These are phyloP conservation scores for Cystobasidium pallidum DNA, from an alignment of 1,284 basidiomycete genomes.

Conservation along the genomic window DNA sequence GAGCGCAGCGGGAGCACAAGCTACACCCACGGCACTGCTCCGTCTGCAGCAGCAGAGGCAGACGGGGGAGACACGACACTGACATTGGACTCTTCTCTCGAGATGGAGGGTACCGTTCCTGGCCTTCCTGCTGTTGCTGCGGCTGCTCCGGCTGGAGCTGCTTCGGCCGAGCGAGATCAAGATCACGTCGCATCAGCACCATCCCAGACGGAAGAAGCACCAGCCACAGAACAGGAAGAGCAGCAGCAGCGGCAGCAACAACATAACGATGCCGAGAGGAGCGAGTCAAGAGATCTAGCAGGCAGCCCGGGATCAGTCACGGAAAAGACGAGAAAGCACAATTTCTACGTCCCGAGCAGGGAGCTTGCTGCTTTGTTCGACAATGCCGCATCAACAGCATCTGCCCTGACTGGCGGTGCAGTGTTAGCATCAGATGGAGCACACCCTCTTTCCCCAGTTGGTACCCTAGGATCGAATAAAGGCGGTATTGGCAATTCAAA, in stretches of 20 bases:
- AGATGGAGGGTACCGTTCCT: neutral
- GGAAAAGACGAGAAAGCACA: constrained; percentile 27
- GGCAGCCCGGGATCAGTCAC: constrained; percentile 5
- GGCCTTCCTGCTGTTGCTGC: constrained; percentile 9
- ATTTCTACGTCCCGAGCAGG: constrained; percentile 23
- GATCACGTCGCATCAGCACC: constrained; percentile 1
- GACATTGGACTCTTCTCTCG: neutral
- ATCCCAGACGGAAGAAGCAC: neutral
- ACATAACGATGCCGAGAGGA: constrained; percentile 2
- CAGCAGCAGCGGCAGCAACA: neutral
- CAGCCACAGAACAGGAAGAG: neutral
- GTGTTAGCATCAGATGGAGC: neutral
- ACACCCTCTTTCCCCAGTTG: too few relatives aligned
- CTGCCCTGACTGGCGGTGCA: neutral
- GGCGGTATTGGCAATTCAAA: neutral
- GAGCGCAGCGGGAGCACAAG: constrained; percentile 18
- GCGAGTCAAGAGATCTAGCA: neutral
- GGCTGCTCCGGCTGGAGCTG: neutral
- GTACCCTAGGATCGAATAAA: neutral
- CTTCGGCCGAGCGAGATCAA: neutral
- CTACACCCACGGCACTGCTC: neutral
- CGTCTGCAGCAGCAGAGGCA: neutral
- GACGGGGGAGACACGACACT: neutral
- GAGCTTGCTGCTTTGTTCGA: constrained; percentile 28
- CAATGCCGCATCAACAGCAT: neutral